Evolutionary conservation across 1,284 basidiomycete genomes (phyloP).

Genomic region (Irpex lacteus): DNA sequence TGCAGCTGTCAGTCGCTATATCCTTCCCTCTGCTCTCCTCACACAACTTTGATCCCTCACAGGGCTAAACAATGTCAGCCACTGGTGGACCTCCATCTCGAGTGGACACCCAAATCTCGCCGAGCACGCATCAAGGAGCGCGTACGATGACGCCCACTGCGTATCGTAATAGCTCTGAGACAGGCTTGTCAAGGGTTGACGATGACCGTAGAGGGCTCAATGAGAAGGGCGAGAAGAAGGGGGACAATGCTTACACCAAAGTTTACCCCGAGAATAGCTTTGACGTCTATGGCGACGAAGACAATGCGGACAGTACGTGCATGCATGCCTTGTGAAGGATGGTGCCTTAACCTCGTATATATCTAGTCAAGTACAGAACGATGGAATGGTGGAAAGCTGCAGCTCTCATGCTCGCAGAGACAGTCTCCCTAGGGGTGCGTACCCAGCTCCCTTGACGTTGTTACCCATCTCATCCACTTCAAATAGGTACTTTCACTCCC

Average conservation of each 20-base stretch:
- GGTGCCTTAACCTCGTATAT: no score
- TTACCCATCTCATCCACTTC: background rate
- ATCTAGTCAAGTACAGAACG: slow-evolving; percentile 31
- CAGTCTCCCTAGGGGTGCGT: slow-evolving; percentile 27
- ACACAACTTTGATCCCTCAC: background rate
- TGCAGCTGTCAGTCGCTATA: no score
- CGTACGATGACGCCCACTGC: background rate
- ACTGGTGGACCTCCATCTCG: background rate
- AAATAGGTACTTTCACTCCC: slow-evolving; percentile 30
- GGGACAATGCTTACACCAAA: background rate
- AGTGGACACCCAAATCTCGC: background rate
- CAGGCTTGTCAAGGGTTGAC: background rate
- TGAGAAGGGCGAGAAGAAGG: background rate
- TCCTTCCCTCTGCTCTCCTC: background rate
- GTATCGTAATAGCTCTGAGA: background rate
- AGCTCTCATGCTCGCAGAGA: slow-evolving; percentile 32
- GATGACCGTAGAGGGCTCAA: background rate
- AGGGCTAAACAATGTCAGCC: background rate
- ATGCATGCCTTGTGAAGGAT: no score
- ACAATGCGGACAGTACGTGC: slow-evolving; percentile 15
- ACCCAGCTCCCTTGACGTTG: background rate
- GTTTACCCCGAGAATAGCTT: slow-evolving; percentile 5
- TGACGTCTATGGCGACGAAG: slow-evolving; percentile 18
- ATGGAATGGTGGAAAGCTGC: slow-evolving; percentile 35
- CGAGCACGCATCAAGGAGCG: background rate